Evolutionary conservation across 495 filamentous ascomycete species (phyloP).

Genomic region (Clavariopsis aquatica): DNA sequence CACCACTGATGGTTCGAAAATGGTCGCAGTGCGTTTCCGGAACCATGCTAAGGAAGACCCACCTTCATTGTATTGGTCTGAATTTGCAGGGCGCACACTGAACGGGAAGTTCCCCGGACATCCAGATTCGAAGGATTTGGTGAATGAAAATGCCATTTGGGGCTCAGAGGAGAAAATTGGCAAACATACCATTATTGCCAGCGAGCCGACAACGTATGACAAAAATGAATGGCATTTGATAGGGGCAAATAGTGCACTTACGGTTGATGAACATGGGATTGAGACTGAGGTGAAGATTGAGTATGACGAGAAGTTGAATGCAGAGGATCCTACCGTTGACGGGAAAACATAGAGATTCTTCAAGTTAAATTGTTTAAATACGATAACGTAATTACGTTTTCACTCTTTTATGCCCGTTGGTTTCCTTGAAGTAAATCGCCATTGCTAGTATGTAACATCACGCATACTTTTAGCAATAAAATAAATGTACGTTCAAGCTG

Average conservation of each 20-base stretch:
- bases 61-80: conserved; percentile 52
- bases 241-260: conserved; percentile 45
- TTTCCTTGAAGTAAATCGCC: too few relatives aligned
- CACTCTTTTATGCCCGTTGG: too few relatives aligned
- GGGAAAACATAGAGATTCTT: too few relatives aligned
- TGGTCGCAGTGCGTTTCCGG: conserved; percentile 51
- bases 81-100: conserved; percentile 51
- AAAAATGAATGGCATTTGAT: conserved; percentile 52
- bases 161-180: conserved; percentile 46
- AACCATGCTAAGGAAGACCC: conserved; percentile 53
- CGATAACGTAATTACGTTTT: too few relatives aligned
- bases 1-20: conserved; percentile 39
- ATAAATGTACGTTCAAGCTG: too few relatives aligned
- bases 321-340: conserved; percentile 22
- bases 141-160: conserved; percentile 38
- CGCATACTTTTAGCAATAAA: too few relatives aligned
- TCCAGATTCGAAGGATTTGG: conserved; percentile 44
- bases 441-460: too few relatives aligned
- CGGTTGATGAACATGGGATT: conserved; percentile 38
- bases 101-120: conserved; percentile 53
- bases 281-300: conserved; percentile 35
- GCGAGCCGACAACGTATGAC: conserved; percentile 54
- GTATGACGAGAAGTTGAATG: conserved; percentile 36
- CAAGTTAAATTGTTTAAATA: too few relatives aligned
- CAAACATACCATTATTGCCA: conserved; percentile 53